These are phyloP conservation scores for Daldinia grandis DNA, from an alignment of 495 filamentous ascomycete species.

Conservation along the genomic window DNA sequence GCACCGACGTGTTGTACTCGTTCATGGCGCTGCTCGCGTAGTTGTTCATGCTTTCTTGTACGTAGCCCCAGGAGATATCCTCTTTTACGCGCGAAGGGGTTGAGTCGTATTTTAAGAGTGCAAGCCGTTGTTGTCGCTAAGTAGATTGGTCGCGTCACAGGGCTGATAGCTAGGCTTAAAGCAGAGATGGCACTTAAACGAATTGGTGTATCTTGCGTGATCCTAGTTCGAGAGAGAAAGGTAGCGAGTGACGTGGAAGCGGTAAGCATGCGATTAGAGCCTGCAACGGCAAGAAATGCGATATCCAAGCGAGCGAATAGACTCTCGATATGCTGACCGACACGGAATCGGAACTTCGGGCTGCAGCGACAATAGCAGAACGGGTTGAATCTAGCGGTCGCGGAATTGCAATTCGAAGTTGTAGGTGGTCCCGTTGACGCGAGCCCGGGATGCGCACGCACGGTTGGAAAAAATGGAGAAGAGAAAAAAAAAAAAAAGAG, in stretches of 20 bases:
- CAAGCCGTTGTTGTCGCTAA: background rate
- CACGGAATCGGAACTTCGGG: constrained; percentile 3
- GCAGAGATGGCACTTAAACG: constrained; percentile 4
- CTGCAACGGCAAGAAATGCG: constrained; percentile 14
- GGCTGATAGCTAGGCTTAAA: background rate
- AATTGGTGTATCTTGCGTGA: background rate
- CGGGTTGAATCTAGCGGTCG: constrained; percentile 1
- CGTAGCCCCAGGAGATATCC: constrained; percentile 8
- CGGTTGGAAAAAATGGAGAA: constrained; percentile 11
- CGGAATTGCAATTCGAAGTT: background rate
- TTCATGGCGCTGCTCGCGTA: constrained; percentile 44
- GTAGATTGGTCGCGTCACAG: background rate
- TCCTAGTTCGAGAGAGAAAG: background rate
- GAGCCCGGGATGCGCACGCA: constrained; percentile 18
- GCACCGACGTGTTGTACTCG: constrained; percentile 42
- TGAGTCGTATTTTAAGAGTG: background rate
- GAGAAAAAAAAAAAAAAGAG: constrained; percentile 4
- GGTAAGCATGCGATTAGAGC: constrained; percentile 18
- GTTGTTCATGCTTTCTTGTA: constrained; percentile 42
- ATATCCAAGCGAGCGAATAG: constrained; percentile 30
- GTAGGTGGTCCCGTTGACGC: background rate
- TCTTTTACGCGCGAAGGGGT: constrained; percentile 10
- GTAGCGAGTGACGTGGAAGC: background rate
- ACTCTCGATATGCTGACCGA: background rate
- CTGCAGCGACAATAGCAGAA: background rate